Percentiles rank a stretch among this genome's conserved stretches.
Conservation (phyloP, 345 rosid species). For the Noccaea caerulescens region DNA sequence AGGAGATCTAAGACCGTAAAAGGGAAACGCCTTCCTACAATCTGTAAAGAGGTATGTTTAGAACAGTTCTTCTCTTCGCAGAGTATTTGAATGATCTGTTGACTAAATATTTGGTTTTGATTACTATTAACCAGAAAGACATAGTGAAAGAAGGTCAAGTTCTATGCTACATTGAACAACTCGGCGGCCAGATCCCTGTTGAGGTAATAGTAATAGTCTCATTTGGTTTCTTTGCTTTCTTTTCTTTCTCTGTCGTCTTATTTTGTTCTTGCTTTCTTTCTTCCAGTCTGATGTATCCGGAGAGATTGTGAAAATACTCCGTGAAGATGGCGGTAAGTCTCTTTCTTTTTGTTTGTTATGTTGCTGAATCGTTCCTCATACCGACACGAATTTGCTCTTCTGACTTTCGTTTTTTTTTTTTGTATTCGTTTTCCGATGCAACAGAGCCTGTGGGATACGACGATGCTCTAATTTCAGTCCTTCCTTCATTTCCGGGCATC, state of each 20-base stretch:
- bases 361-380: background rate
- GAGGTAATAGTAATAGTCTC: constrained; percentile 47
- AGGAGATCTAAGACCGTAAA: constrained; percentile 76
- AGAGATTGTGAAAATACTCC: constrained; percentile 70
- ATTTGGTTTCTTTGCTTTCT: background rate
- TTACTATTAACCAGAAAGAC: constrained; percentile 64
- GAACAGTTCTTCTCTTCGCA: background rate
- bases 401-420: background rate
- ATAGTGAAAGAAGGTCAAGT: constrained; percentile 82
- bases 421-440: background rate
- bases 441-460: constrained; percentile 86
- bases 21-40: constrained; percentile 68
- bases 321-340: constrained; percentile 71
- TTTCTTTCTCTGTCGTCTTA: background rate
- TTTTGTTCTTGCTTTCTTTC: background rate
- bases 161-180: constrained; percentile 78
- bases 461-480: constrained; percentile 74
- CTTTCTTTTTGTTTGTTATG: background rate
- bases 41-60: constrained; percentile 70
- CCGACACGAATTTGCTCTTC: background rate
- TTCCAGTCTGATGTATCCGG: constrained; percentile 76
- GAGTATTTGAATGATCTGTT: background rate
- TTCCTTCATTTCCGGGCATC: constrained; percentile 85
- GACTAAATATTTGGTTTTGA: constrained; percentile 14
- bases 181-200: constrained; percentile 74